Conservation (phyloP, 768 basidiomycete genomes). For the Russula foetens region DNA sequence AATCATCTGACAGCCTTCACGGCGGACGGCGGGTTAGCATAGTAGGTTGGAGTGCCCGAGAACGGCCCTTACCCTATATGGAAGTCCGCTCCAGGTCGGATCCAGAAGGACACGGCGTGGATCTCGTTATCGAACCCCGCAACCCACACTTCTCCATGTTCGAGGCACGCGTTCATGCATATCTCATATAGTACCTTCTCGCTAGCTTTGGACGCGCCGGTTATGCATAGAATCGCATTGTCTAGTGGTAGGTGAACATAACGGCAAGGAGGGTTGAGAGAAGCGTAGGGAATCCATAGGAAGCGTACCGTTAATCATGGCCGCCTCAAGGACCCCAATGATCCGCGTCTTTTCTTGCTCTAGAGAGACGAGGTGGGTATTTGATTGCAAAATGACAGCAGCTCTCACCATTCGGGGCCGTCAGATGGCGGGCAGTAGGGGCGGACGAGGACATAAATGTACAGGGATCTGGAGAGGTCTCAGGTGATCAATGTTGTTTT, state of each 20-base stretch:
- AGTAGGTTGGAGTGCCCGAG: neutral
- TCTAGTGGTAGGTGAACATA: neutral
- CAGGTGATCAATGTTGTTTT: neutral
- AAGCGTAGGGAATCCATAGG: neutral
- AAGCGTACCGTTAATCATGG: neutral
- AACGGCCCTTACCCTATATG: neutral
- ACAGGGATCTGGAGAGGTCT: neutral
- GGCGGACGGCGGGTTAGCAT: neutral
- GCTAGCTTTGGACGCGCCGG: neutral
- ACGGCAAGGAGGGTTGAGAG: neutral
- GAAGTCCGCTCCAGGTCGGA: slow-evolving; percentile 4
- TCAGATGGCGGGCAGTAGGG: neutral
- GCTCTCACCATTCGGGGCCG: neutral
- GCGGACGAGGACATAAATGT: neutral
- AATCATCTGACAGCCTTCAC: neutral
- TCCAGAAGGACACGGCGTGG: slow-evolving; percentile 2
- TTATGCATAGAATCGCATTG: slow-evolving; percentile 3
- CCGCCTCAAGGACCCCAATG: neutral
- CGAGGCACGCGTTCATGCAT: neutral
- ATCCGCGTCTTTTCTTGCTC: neutral
- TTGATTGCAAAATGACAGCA: neutral
- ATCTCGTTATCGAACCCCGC: neutral
- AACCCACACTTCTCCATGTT: slow-evolving; percentile 9
- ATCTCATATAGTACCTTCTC: slow-evolving; percentile 1
- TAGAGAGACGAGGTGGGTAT: neutral